Conservation (phyloP, 2,329 filamentous ascomycete species). For the Corynespora cassiicola region DNA sequence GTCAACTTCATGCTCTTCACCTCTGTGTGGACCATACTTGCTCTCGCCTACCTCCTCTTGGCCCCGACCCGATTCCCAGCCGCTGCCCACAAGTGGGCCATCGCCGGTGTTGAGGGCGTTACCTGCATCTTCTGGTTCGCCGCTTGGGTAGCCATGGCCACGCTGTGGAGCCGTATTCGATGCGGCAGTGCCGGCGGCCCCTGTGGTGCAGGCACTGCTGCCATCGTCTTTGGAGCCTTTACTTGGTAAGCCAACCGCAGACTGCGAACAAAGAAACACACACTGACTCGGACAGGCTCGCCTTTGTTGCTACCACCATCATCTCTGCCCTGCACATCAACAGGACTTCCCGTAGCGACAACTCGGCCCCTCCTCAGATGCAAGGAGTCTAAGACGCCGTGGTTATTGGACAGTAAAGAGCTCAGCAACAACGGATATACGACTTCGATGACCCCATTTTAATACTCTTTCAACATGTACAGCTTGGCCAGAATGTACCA, state of each 20-base stretch:
- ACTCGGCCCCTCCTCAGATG: conserved; percentile 42
- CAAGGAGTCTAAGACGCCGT: conserved; percentile 50
- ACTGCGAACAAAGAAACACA: conserved; percentile 14
- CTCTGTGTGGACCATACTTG: conserved; percentile 75
- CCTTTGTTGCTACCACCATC: conserved; percentile 58
- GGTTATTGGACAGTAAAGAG: no score
- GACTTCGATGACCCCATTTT: no score
- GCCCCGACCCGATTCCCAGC: conserved; percentile 66
- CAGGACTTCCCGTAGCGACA: conserved; percentile 43
- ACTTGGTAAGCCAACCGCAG: conserved; percentile 62
- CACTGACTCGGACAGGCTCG: conserved; percentile 51
- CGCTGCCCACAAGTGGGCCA: conserved; percentile 70
- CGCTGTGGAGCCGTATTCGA: conserved; percentile 63
- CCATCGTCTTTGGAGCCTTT: conserved; percentile 72
- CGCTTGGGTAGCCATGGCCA: conserved; percentile 79
- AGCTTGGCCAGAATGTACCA: no score
- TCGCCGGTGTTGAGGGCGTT: conserved; percentile 72
- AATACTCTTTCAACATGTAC: no score
- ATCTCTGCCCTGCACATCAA: conserved; percentile 57
- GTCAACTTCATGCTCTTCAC: conserved; percentile 83
- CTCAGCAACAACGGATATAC: no score
- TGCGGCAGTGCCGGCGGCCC: conserved; percentile 54
- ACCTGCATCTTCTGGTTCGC: conserved; percentile 93
- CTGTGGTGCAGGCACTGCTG: conserved; percentile 68
- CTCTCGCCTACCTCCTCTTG: conserved; percentile 73